Base-by-base conservation (phyloP, 495 filamentous ascomycete species). In the Penicillium riverlandense region DNA sequence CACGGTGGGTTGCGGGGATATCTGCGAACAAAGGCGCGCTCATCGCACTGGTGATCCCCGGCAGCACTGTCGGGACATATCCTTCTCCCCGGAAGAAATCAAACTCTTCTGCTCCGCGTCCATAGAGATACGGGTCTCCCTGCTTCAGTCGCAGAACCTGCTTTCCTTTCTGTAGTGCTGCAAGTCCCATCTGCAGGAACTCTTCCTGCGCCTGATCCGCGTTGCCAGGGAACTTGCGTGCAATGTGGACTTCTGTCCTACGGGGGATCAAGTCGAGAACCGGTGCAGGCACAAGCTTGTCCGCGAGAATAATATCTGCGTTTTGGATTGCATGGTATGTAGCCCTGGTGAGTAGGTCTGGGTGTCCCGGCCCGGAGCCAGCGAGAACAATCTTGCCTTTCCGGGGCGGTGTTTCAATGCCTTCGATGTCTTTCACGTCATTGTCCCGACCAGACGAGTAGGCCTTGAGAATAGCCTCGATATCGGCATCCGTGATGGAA, bases 141-240 rank as follows among this genome's bases (percentile, higher is more conserved):
- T 98, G 92, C 66, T 98, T 98, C 16, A 98, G 70, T 6, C 92
- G 76, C 15, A 98, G 73, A 0, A 97, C 92, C 1, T 78, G 85
- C 50, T 84, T 73, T 11, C 94, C 94, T 4, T 74, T 74, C 31
- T 76, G 69, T 14, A 91, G 68, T 9, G 80, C 86, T 11, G 76
- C 77, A 11, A 95, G 70, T 0, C 88, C 92, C 54, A 88, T 72
- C 30, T 76, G 68, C n/a, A 96, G 77, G 11, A 98, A 79, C 62
- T 98, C 92, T 47, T 86, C 83, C 60, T 98, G 94, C 0, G 92
- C 92, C 32, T 78, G 79, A 49, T 98, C 92, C 31, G 92, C 92
- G 53, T 97, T 97, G 10, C 92, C 92, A 8, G 92, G 92, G 61
- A 97, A 98, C 64, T 98, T 98, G 49, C 90, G 85, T 7, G 92